Evolutionary conservation across 768 basidiomycete genomes (phyloP).

Genomic region (Collybiopsis luxurians): DNA sequence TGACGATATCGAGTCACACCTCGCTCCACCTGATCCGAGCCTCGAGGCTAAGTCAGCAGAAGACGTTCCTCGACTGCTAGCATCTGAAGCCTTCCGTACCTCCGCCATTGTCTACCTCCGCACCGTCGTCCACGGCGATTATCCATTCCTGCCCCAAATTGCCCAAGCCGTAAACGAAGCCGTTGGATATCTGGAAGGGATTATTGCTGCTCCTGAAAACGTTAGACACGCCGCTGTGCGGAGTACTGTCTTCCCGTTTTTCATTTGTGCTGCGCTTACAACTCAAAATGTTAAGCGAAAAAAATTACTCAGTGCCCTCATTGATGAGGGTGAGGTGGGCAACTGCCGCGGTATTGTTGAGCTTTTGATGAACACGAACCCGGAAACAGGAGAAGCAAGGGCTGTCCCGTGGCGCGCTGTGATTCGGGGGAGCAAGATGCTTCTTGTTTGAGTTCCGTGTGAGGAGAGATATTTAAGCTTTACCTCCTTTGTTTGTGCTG

Average conservation of each 20-base stretch:
- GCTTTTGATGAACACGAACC: slow-evolving; percentile 38
- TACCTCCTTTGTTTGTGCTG: too few relatives aligned
- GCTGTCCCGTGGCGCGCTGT: slow-evolving; percentile 62
- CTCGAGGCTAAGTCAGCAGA: slow-evolving; percentile 11
- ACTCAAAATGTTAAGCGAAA: slow-evolving; percentile 41
- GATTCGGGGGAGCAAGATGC: slow-evolving; percentile 47
- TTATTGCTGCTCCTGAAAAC: slow-evolving; percentile 26
- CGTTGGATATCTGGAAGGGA: slow-evolving; percentile 41
- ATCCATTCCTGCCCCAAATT: slow-evolving; percentile 65
- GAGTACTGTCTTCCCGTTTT: slow-evolving; percentile 78
- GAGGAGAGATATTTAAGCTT: too few relatives aligned
- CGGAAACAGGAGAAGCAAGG: neutral
- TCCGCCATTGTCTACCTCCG: slow-evolving; percentile 75
- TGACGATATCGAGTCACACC: slow-evolving; percentile 43
- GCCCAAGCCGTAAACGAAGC: slow-evolving; percentile 49
- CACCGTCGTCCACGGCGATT: slow-evolving; percentile 73
- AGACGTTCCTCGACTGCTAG: slow-evolving; percentile 38
- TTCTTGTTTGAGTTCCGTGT: slow-evolving; percentile 49
- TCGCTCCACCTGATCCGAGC: slow-evolving; percentile 18
- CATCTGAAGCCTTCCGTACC: slow-evolving; percentile 70
- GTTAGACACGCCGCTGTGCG: slow-evolving; percentile 58
- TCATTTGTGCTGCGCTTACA: slow-evolving; percentile 69
- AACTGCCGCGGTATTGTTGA: slow-evolving; percentile 56
- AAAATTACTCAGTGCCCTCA: slow-evolving; percentile 43
- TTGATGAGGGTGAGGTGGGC: slow-evolving; percentile 55